Conservation (phyloP, 2,329 filamentous ascomycete genomes). For the Didymella keratinophila region DNA sequence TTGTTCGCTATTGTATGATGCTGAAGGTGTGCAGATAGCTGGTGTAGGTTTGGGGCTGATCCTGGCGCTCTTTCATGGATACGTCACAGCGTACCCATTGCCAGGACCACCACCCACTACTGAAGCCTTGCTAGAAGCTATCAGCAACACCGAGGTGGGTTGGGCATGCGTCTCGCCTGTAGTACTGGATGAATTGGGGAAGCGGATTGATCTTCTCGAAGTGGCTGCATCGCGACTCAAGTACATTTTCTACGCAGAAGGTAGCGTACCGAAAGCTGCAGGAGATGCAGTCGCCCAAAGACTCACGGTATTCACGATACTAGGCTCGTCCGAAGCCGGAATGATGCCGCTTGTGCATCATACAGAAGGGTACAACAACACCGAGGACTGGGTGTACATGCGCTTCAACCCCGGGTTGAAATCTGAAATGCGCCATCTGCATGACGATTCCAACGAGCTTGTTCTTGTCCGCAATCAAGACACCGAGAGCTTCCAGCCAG, state of each 20-base stretch:
- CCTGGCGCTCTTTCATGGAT: not conserved
- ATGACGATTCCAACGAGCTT: slow-evolving; percentile 17
- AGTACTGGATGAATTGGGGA: not conserved
- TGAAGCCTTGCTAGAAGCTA: not conserved
- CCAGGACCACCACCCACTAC: slow-evolving; percentile 2
- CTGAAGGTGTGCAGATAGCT: not conserved
- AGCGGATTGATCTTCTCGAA: not conserved
- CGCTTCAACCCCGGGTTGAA: not conserved
- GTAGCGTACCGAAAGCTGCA: slow-evolving; percentile 3
- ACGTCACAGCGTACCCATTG: not conserved
- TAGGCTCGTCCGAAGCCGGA: not conserved
- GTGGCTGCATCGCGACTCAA: slow-evolving; percentile 1
- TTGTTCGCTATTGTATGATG: not conserved
- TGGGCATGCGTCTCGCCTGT: slow-evolving; percentile 4
- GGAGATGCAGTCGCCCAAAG: not conserved
- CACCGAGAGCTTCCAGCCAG: not conserved
- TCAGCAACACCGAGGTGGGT: not conserved
- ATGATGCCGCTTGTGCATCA: not conserved
- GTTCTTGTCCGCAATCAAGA: not conserved
- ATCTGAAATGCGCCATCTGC: slow-evolving; percentile 5
- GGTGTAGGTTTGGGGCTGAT: not conserved
- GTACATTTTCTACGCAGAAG: slow-evolving; percentile 1
- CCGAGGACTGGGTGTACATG: slow-evolving; percentile 1
- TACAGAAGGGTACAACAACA: not conserved
- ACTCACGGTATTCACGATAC: not conserved